These are phyloP conservation scores for Solanum clarkiae DNA, from an alignment of 257 asterid genomes.

Conservation along the genomic window DNA sequence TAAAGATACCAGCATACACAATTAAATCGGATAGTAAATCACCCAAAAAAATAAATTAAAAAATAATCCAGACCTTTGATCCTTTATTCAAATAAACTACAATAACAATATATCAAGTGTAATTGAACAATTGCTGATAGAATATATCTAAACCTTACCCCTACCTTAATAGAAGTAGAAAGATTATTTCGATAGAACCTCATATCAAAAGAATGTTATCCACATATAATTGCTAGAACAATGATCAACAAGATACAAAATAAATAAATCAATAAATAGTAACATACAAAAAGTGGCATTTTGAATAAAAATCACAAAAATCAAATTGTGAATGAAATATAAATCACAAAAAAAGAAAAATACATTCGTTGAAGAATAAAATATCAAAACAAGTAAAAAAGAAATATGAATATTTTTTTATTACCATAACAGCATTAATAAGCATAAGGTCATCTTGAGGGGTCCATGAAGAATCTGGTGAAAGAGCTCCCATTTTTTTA, in stretches of 20 bases:
- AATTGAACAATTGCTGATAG: not conserved
- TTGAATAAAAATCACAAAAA: not conserved
- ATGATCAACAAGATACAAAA: not conserved
- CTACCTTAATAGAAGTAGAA: not conserved
- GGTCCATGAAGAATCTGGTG: not conserved
- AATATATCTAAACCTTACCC: not conserved
- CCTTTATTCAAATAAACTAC: not conserved
- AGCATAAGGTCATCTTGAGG: not conserved
- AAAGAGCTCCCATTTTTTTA: not conserved
- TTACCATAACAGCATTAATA: not conserved
- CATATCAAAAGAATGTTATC: not conserved
- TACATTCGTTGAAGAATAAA: not conserved
- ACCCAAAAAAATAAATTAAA: too few species aligned
- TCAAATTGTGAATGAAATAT: not conserved
- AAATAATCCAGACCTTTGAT: not conserved
- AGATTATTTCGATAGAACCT: not conserved
- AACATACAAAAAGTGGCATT: not conserved
- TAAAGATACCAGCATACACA: not conserved
- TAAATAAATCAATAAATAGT: not conserved
- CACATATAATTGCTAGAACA: not conserved
- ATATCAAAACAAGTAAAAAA: not conserved
- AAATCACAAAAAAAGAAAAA: not conserved
- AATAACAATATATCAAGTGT: not conserved
- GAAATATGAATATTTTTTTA: not conserved
- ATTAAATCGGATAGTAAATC: too few species aligned